Percentiles rank a stretch among this genome's conserved stretches.
These are phyloP conservation scores for Phytophthora syringae DNA, from an alignment of 352 stramenopile species.

Conservation along the genomic window DNA sequence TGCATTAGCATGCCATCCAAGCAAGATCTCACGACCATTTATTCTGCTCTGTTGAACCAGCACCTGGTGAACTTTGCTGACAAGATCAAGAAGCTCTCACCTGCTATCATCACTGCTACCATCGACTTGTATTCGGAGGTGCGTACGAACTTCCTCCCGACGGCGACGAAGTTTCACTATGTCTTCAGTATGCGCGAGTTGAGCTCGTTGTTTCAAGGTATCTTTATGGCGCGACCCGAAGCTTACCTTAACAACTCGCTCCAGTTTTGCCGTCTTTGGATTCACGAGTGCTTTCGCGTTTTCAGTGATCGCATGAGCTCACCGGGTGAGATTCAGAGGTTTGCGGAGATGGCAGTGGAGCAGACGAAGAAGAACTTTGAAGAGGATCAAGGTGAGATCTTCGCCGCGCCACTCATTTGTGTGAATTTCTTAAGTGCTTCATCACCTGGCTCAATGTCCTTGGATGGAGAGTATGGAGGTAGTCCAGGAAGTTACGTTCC, in stretches of 20 bases:
- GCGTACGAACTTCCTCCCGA: slow-evolving; percentile 82
- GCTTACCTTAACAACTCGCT: slow-evolving; percentile 65
- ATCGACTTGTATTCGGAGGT: slow-evolving; percentile 87
- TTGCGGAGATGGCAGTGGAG: slow-evolving; percentile 84
- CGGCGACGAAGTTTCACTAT: slow-evolving; percentile 94
- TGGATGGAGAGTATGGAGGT: slow-evolving; percentile 19
- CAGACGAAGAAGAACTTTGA: slow-evolving; percentile 90
- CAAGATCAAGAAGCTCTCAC: slow-evolving; percentile 72
- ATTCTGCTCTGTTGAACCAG: slow-evolving; percentile 64
- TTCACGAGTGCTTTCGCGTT: slow-evolving; percentile 92
- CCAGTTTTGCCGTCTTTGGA: slow-evolving; percentile 85
- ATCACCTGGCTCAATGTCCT: slow-evolving; percentile 6
- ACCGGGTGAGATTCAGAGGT: slow-evolving; percentile 75
- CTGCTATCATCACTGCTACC: slow-evolving; percentile 76
- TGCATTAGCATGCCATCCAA: slow-evolving; percentile 72
- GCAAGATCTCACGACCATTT: slow-evolving; percentile 74
- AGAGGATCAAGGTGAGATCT: slow-evolving; percentile 78
- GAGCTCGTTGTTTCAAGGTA: slow-evolving; percentile 85
- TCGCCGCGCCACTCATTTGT: slow-evolving; percentile 74
- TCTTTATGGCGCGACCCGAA: slow-evolving; percentile 74
- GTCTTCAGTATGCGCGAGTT: slow-evolving; percentile 94
- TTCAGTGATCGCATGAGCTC: slow-evolving; percentile 92
- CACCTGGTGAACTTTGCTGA: slow-evolving; percentile 81
- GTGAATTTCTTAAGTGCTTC: slow-evolving; percentile 57
- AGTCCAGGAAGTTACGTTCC: slow-evolving; percentile 51